Conservation (phyloP, 2,329 filamentous ascomycete species). For the Sclerotinia subarctica region DNA sequence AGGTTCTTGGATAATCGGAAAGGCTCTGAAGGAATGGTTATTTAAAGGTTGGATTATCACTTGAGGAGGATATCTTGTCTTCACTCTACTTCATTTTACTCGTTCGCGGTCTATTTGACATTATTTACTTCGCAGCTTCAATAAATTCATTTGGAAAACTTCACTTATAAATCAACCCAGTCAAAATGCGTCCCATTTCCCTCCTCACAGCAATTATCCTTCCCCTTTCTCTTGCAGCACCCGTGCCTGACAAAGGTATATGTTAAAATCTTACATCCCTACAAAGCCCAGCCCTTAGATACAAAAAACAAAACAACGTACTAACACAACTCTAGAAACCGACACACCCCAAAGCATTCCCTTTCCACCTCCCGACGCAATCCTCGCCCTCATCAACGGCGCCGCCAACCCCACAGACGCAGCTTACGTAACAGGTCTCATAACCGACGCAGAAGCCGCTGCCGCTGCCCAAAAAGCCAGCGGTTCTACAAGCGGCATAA, state of each 20-base stretch:
- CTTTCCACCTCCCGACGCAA: neutral
- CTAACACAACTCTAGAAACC: neutral
- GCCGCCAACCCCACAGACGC: neutral
- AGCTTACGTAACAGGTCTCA: neutral
- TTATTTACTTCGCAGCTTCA: neutral
- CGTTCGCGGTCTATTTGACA: neutral
- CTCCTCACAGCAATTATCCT: neutral
- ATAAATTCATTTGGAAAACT: neutral
- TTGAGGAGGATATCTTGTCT: neutral
- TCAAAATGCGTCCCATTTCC: slow-evolving; percentile 6
- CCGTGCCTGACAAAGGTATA: neutral
- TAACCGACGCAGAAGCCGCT: neutral
- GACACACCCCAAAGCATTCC: too few species aligned
- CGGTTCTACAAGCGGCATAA: neutral
- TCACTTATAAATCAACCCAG: neutral
- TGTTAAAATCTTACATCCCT: neutral
- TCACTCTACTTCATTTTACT: neutral
- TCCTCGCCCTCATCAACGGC: neutral
- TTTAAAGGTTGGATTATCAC: neutral
- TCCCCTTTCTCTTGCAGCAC: slow-evolving; percentile 10
- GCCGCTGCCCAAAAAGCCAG: neutral
- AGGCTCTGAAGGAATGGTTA: neutral
- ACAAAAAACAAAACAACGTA: neutral
- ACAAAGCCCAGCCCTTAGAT: neutral
- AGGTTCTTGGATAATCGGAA: too few species aligned